Evolutionary conservation across 1,284 basidiomycete genomes (phyloP).

Genomic region (Tremellales sp.): DNA sequence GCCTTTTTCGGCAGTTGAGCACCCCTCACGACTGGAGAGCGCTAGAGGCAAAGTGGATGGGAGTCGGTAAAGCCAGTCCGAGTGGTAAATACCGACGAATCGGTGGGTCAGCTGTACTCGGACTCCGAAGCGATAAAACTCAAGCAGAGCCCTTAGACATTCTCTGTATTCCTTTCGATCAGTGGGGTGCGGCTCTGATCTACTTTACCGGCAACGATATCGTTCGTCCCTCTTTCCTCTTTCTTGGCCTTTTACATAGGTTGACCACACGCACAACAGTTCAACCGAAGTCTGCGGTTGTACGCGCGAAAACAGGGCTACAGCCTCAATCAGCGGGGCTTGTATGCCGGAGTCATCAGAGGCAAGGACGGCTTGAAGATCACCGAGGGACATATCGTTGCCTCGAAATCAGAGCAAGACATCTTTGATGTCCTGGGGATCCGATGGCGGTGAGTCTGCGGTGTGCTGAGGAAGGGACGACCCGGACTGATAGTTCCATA

Average conservation of each 20-base stretch:
- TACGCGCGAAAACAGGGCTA: constrained; percentile 78
- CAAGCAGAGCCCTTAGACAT: constrained; percentile 54
- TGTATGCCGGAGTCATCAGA: constrained; percentile 68
- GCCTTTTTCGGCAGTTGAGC: constrained; percentile 24
- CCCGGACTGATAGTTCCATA: constrained; percentile 2
- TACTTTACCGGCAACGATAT: constrained; percentile 66
- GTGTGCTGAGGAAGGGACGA: not conserved
- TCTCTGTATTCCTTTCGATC: constrained; percentile 69
- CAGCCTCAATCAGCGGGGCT: constrained; percentile 77
- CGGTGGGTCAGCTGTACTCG: constrained; percentile 51
- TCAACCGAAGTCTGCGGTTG: constrained; percentile 80
- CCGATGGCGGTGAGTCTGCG: constrained; percentile 33
- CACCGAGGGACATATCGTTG: constrained; percentile 68
- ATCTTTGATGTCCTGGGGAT: constrained; percentile 68
- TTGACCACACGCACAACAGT: constrained; percentile 52
- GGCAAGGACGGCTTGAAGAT: constrained; percentile 62
- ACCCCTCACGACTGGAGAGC: constrained; percentile 60
- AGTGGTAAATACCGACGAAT: constrained; percentile 62
- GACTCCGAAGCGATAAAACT: not conserved
- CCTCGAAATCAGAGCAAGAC: constrained; percentile 76
- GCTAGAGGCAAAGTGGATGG: constrained; percentile 73
- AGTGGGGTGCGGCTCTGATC: constrained; percentile 74
- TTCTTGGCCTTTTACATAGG: constrained; percentile 1
- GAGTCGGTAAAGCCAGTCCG: constrained; percentile 58
- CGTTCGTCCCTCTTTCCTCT: constrained; percentile 3